A percentile compares a stretch with the other conserved stretches of the same genome.
phyloP scores from a whole-genome alignment of 1,139 yeast species.

The Lodderomyces parapsilosis region DNA sequence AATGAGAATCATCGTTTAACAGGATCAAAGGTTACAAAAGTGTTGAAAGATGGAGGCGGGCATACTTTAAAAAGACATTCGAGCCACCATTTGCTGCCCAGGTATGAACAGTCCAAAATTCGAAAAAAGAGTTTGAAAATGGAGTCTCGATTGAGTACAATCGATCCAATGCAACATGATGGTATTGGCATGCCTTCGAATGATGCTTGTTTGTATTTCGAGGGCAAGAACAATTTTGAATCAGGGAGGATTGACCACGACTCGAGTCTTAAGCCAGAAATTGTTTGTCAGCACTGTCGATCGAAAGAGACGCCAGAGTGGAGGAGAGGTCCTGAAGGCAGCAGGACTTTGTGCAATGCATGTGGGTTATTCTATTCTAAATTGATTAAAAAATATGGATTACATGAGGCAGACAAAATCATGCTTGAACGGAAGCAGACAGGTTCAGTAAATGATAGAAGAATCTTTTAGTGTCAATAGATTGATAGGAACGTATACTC shows the following conservation, averaged over 20 bases:
- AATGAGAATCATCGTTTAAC: not conserved
- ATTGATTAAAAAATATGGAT: constrained; percentile 27
- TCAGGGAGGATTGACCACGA: constrained; percentile 13
- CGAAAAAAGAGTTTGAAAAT: not conserved
- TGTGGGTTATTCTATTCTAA: constrained; percentile 45
- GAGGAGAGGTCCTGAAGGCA: constrained; percentile 47
- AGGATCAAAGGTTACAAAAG: not conserved
- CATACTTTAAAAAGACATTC: not conserved
- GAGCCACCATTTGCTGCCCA: not conserved
- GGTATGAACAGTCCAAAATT: not conserved
- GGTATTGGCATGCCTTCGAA: not conserved
- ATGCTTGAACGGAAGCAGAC: constrained; percentile 25
- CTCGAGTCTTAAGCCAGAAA: constrained; percentile 17
- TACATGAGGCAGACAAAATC: constrained; percentile 22
- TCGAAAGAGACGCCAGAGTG: constrained; percentile 43
- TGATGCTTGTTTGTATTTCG: not conserved
- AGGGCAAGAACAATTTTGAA: not conserved
- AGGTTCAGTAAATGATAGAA: constrained; percentile 22
- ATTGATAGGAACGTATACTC: not conserved
- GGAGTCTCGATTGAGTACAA: not conserved
- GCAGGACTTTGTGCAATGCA: constrained; percentile 45
- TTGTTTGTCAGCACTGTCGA: constrained; percentile 29
- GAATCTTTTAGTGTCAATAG: constrained; percentile 14
- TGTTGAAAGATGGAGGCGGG: not conserved
- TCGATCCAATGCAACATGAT: not conserved